Percentiles rank a stretch among this genome's conserved stretches.
phyloP scores from a whole-genome alignment of 2,329 filamentous ascomycete species.

The Pseudogymnoascus sp. region DNA sequence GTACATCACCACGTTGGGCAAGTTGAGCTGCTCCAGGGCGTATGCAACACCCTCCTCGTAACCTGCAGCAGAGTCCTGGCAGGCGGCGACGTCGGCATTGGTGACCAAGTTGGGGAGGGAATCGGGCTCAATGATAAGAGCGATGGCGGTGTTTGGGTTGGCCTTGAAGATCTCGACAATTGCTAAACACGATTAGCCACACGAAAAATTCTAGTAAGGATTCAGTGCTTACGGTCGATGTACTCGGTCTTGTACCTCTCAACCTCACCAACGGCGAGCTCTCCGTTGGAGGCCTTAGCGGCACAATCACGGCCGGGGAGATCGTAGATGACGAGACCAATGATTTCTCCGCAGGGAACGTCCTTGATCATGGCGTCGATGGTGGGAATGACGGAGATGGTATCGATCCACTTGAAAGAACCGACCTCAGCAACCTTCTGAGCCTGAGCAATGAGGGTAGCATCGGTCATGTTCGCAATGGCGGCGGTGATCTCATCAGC shows the following conservation, averaged over 20 bases:
- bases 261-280: constrained; percentile 45
- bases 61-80: constrained; percentile 38
- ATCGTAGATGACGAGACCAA: constrained; percentile 46
- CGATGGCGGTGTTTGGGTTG: constrained; percentile 22
- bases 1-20: constrained; percentile 51
- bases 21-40: constrained; percentile 43
- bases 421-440: constrained; percentile 37
- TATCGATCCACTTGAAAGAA: constrained; percentile 46
- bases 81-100: constrained; percentile 45
- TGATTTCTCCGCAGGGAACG: constrained; percentile 39
- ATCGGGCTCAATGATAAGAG: constrained; percentile 42
- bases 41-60: constrained; percentile 45
- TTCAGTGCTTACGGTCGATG: constrained; percentile 38
- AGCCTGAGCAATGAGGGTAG: constrained; percentile 36
- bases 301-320: constrained; percentile 52
- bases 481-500: constrained; percentile 46
- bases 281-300: constrained; percentile 49
- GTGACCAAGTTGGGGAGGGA: constrained; percentile 53
- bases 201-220: constrained; percentile 35
- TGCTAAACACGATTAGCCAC: constrained; percentile 38
- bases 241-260: constrained; percentile 46
- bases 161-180: constrained; percentile 24
- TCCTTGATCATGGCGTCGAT: constrained; percentile 40
- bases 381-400: constrained; percentile 40
- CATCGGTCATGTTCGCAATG: constrained; percentile 45